phyloP scores from a whole-genome alignment of 2,329 filamentous ascomycete species.

The Aspergillus neotritici region DNA sequence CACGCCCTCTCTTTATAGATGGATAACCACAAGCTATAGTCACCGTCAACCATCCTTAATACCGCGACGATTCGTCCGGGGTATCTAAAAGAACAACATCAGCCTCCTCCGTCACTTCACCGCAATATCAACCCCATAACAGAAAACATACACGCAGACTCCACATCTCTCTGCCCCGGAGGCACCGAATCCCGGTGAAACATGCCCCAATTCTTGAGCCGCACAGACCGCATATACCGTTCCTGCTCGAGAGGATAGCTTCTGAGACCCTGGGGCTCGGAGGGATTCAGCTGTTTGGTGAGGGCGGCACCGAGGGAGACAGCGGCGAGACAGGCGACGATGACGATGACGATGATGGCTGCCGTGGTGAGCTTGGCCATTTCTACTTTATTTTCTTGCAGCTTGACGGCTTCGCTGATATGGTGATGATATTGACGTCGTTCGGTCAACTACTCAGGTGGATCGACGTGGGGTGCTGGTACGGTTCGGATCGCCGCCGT shows the following conservation, averaged over 20 bases:
- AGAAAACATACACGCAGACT: constrained; percentile 5
- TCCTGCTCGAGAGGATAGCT: constrained; percentile 24
- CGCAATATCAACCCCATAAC: no score
- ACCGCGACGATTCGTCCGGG: no score
- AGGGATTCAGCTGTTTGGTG: constrained; percentile 22
- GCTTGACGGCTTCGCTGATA: neutral
- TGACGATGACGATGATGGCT: constrained; percentile 29
- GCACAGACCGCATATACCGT: constrained; percentile 29
- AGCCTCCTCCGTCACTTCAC: no score
- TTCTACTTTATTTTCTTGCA: neutral
- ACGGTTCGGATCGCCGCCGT: no score
- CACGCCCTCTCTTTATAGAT: no score
- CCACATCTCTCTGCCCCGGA: constrained; percentile 6
- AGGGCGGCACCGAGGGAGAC: constrained; percentile 28
- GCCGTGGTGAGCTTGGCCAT: constrained; percentile 20
- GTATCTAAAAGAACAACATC: no score
- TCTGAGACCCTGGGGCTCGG: constrained; percentile 12
- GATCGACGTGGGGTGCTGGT: neutral
- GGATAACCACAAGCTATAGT: no score
- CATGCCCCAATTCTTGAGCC: constrained; percentile 21
- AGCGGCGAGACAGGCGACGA: constrained; percentile 26
- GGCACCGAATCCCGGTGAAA: constrained; percentile 18
- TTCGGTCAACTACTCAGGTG: neutral
- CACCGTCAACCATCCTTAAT: no score
- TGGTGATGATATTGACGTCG: neutral